Evolutionary conservation across 2,329 filamentous ascomycete genomes (phyloP).

Genomic region (Pseudocercospora cruenta): DNA sequence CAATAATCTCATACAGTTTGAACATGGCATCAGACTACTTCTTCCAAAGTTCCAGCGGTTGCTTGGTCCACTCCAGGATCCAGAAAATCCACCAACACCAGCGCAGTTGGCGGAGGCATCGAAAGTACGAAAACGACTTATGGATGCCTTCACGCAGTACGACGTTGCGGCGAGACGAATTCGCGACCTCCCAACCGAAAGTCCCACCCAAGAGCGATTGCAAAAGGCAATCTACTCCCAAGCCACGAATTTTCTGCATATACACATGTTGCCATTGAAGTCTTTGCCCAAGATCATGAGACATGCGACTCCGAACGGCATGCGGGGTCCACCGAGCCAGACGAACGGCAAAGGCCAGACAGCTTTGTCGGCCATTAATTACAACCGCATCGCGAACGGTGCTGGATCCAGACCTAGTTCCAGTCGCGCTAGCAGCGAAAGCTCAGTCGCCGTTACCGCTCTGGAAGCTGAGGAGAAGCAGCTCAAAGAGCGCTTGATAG

Average conservation of each 20-base stretch:
- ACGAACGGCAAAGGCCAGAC: slow-evolving; percentile 40
- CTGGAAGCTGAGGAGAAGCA: slow-evolving; percentile 84
- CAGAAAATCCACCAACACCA: slow-evolving; percentile 65
- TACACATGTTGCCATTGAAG: slow-evolving; percentile 85
- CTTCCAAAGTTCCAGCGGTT: slow-evolving; percentile 83
- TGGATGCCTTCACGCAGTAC: slow-evolving; percentile 87
- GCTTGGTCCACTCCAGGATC: slow-evolving; percentile 72
- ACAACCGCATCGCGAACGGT: slow-evolving; percentile 54
- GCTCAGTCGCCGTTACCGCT: slow-evolving; percentile 55
- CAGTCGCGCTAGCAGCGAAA: slow-evolving; percentile 56
- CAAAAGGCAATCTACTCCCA: slow-evolving; percentile 83
- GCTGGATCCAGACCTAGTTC: slow-evolving; percentile 45
- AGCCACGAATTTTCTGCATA: slow-evolving; percentile 79
- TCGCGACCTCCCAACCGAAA: slow-evolving; percentile 74
- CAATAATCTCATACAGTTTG: slow-evolving; percentile 81
- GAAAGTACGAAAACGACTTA: slow-evolving; percentile 85
- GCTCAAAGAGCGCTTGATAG: slow-evolving; percentile 75
- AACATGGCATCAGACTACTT: slow-evolving; percentile 79
- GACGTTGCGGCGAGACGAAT: slow-evolving; percentile 79
- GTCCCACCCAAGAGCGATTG: slow-evolving; percentile 70
- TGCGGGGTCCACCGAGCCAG: slow-evolving; percentile 27
- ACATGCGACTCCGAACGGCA: slow-evolving; percentile 59
- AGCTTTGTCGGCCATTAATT: slow-evolving; percentile 64
- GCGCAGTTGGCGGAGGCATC: slow-evolving; percentile 81
- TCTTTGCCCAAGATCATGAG: slow-evolving; percentile 53